These are phyloP conservation scores for Vitis cinerea DNA, from an alignment of 164 flowering plant genomes.

Conservation along the genomic window DNA sequence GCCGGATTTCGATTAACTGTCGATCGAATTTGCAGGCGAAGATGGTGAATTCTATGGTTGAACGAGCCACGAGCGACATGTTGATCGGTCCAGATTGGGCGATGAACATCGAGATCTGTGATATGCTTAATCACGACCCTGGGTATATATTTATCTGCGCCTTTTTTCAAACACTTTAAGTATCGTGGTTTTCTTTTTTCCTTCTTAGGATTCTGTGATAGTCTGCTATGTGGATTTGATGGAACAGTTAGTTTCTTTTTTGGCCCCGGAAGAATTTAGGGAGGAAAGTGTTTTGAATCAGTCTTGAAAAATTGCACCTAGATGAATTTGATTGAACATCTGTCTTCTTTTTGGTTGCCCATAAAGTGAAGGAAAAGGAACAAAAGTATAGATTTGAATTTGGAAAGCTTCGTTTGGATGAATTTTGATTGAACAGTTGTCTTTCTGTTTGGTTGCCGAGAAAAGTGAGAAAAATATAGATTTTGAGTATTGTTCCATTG, in stretches of 20 bases:
- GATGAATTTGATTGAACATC: no score
- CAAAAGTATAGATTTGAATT: no score
- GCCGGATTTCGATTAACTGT: slow-evolving; percentile 5
- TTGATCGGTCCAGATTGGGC: slow-evolving; percentile 99
- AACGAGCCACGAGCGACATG: slow-evolving; percentile 90
- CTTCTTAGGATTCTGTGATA: not conserved
- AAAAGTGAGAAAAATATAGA: slow-evolving; percentile 1
- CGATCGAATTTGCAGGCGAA: slow-evolving; percentile 8
- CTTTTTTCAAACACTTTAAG: not conserved
- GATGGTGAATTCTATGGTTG: slow-evolving; percentile 92
- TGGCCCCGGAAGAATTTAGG: not conserved
- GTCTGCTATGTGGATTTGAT: not conserved
- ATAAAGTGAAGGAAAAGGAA: no score
- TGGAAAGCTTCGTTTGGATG: not conserved
- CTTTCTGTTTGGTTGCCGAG: not conserved
- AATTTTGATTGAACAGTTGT: not conserved
- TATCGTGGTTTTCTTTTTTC: not conserved
- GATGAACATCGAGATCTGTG: slow-evolving; percentile 96
- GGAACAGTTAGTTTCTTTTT: not conserved
- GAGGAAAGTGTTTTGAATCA: no score
- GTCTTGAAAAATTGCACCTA: no score
- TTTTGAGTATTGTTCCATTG: no score
- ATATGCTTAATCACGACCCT: slow-evolving; percentile 86
- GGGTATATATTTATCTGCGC: slow-evolving; percentile 38
- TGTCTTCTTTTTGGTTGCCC: no score